A percentile compares a stretch with the other conserved stretches of the same genome.
These are phyloP conservation scores for Trematosphaeria pertusa DNA, from an alignment of 2,329 filamentous ascomycete species.

Conservation along the genomic window DNA sequence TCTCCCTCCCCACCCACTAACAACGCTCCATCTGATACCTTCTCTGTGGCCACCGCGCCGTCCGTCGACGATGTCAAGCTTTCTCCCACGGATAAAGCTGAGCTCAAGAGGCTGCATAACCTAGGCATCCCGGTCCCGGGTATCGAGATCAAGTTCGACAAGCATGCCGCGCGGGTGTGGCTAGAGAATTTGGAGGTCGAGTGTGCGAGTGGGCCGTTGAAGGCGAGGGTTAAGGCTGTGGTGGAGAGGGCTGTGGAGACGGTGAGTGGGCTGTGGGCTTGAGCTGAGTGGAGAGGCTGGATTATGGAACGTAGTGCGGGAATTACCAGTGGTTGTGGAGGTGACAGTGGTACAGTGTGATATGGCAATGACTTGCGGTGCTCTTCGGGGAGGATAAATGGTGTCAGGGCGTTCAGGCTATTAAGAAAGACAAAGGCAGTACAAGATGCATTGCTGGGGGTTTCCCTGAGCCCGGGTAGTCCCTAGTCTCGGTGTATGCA, in stretches of 20 bases:
- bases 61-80: constrained; percentile 6
- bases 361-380: too few relatives aligned
- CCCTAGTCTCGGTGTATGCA: too few relatives aligned
- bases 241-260: constrained; percentile 90
- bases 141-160: constrained; percentile 85
- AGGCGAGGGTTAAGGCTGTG: constrained; percentile 84
- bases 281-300: too few relatives aligned
- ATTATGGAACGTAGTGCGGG: too few relatives aligned
- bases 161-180: constrained; percentile 87
- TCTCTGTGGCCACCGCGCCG: constrained; percentile 13
- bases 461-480: too few relatives aligned
- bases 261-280: constrained; percentile 56
- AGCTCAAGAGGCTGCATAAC: constrained; percentile 79
- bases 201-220: constrained; percentile 77
- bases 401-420: too few relatives aligned
- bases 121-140: constrained; percentile 92
- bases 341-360: too few relatives aligned
- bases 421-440: too few relatives aligned
- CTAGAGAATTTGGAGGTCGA: constrained; percentile 91
- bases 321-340: too few relatives aligned
- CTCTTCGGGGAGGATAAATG: too few relatives aligned
- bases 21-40: too few relatives aligned
- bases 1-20: constrained; percentile 3
- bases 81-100: constrained; percentile 48
- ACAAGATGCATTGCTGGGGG: too few relatives aligned